Evolutionary conservation across 495 filamentous ascomycete genomes (phyloP), one percentile per base, ranked within the genome.

Genomic region (Neurospora sp.): DNA sequence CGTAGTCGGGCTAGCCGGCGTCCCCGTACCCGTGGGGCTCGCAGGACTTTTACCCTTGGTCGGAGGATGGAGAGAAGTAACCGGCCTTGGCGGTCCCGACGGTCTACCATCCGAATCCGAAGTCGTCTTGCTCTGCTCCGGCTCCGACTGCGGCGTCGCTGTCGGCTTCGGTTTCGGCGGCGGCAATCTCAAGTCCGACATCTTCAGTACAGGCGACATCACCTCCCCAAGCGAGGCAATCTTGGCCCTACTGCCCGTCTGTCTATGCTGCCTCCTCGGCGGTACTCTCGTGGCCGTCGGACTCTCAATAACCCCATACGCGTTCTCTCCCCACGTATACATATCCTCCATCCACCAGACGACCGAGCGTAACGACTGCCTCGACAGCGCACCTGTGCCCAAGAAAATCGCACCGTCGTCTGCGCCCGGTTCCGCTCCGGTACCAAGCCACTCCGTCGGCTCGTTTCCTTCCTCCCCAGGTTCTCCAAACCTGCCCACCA

Each of bases 401-500:
- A 93, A 86, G 79, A 98, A 98, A 10, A 98, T 85, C 5, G 93
- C 87, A 31, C 94, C 94, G 80, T 97, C 94, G 68, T 90, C 87
- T 9, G 90, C 87, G 0, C 85, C 84, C n/a, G 91, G 88, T 74
- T 88, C 84, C 42, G 79, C 79, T 22, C 90, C 91, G 53, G 82
- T 83, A 3, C 92, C 92, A 68, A 94, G 86, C 93, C 93, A 97
- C 53, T 81, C 78, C 46, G 68, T 70, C 73, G 3, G 39, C 10
- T 41, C 46, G 6, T 44, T 72, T 3, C 71, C 74, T 39, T 71
- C 76, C 2, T 53, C 35, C 9, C 81, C 80, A 0, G 77, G 79
- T 48, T 92, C 86, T 9, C 94, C 96, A 81, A 95, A 98, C 76
- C 90, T 89, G 8, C 92, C 93, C 7, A 98, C 93, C 68, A 98